Evolutionary conservation across 495 filamentous ascomycete genomes (phyloP), one percentile per base, ranked within the genome.

Genomic region (Corynascus novoguineensis): DNA sequence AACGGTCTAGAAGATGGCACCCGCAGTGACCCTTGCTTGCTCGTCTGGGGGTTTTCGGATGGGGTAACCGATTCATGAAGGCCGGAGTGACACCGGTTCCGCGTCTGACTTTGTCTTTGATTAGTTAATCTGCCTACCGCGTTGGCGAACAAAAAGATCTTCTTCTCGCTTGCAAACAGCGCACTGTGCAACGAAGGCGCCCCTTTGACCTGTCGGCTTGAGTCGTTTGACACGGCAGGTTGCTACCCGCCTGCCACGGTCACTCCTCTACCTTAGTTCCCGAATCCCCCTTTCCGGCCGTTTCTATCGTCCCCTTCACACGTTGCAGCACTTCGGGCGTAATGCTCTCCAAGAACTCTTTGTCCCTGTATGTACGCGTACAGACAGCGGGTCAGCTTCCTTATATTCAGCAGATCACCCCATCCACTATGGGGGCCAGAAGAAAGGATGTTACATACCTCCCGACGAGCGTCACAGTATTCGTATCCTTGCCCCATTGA

Each of bases 381-480:
- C n/a, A n/a, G n/a, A n/a, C n/a, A n/a, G 24, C 34, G 12, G 29
- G 28, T 63, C 25, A 63, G 61, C 50, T 10, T 31, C 11, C 7
- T 1, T n/a, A n/a, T n/a, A n/a, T n/a, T n/a, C n/a, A 3, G 17
- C 8, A 45, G n/a, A 35, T 35, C 31, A 5, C 17, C 3, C 41
- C 27, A 17, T 7, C 2, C n/a, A 8, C 27, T 4, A n/a, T 5
- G 32, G 17, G 40, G 24, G 6, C 12, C 53, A 31, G 48, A 10
- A 29, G 12, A n/a, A 10, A 31, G 9, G 19, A 5, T 4, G 34
- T 14, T 50, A 58, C 68, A 46, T 59, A 78, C 74, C 68, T 78
- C 12, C 93, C 93, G 17, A 96, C 92, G 25, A 98, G 74, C 24
- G 93, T 97, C 28, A 98, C 88, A 0, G 90, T 92, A 67, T 98